A percentile compares a stretch with the other conserved stretches of the same genome.
Evolutionary conservation across 1,284 basidiomycete genomes (phyloP).

Genomic region (Cerrena zonata): DNA sequence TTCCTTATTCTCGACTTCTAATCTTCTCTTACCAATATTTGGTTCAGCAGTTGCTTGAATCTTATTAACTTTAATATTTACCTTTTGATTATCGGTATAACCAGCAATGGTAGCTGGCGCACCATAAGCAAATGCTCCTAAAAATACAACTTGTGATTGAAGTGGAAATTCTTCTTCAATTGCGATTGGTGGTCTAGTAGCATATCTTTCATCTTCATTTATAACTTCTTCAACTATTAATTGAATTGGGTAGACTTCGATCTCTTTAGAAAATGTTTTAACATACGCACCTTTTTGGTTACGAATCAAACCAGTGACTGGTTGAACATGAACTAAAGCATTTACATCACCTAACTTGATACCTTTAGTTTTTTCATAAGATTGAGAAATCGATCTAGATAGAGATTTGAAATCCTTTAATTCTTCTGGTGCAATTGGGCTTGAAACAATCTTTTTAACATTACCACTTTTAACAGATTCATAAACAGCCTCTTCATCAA

Average conservation of each 20-base stretch:
- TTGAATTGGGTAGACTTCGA: conserved; percentile 82
- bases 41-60: too few relatives aligned
- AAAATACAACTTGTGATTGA: conserved; percentile 89
- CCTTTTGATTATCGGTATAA: conserved; percentile 78
- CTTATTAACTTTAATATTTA: conserved; percentile 77
- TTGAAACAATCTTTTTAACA: too few relatives aligned
- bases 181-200: conserved; percentile 76
- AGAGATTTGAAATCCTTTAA: too few relatives aligned
- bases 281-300: conserved; percentile 89
- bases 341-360: too few relatives aligned
- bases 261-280: conserved; percentile 78
- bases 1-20: conserved; percentile 69
- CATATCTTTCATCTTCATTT: conserved; percentile 83
- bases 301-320: conserved; percentile 27
- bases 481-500: too few relatives aligned
- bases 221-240: conserved; percentile 72
- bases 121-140: conserved; percentile 91
- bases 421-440: too few relatives aligned
- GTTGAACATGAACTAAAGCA: too few relatives aligned
- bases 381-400: too few relatives aligned
- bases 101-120: conserved; percentile 85
- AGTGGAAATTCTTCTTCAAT: conserved; percentile 86
- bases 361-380: too few relatives aligned
- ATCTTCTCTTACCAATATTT: too few relatives aligned
- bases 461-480: too few relatives aligned